A percentile compares a stretch with the other conserved stretches of the same genome.
Evolutionary conservation across 768 basidiomycete genomes (phyloP).

Genomic region (Tulasnella sp.): DNA sequence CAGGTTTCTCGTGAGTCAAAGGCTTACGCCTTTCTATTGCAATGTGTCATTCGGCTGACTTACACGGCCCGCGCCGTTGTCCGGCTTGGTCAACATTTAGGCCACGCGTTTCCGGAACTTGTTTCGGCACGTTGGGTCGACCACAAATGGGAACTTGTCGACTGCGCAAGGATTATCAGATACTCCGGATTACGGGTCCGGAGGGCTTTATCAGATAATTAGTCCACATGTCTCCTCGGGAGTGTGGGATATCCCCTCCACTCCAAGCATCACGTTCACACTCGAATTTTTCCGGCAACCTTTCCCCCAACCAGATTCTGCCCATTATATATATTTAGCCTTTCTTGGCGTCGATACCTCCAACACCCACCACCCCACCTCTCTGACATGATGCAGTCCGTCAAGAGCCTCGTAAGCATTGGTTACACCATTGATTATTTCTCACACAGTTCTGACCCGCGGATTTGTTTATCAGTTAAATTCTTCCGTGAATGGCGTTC

Average conservation of each 20-base stretch:
- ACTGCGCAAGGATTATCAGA: constrained; percentile 24
- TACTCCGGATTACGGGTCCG: constrained; percentile 2
- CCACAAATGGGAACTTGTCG: neutral
- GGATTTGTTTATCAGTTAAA: constrained; percentile 6
- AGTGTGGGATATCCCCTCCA: neutral
- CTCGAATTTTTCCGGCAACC: constrained; percentile 14
- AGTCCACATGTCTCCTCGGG: constrained; percentile 3
- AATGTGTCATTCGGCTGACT: constrained; percentile 5
- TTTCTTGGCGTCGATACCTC: constrained; percentile 1
- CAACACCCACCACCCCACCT: neutral
- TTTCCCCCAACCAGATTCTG: constrained; percentile 4
- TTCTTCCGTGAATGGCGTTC: neutral
- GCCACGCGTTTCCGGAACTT: constrained; percentile 12
- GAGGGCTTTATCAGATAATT: constrained; percentile 11
- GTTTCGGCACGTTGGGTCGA: neutral
- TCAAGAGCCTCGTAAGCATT: neutral
- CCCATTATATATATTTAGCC: constrained; percentile 8
- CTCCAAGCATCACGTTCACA: neutral
- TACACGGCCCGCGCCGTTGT: neutral
- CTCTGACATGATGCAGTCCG: neutral
- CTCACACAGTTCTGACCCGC: neutral
- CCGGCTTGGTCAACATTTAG: neutral
- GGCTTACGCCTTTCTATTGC: neutral
- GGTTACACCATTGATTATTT: neutral
- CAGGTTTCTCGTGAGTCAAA: constrained; percentile 4